These are phyloP conservation scores for Rhynchospora tenuis DNA, from an alignment of 176 grass and related monocot genomes.

Conservation along the genomic window DNA sequence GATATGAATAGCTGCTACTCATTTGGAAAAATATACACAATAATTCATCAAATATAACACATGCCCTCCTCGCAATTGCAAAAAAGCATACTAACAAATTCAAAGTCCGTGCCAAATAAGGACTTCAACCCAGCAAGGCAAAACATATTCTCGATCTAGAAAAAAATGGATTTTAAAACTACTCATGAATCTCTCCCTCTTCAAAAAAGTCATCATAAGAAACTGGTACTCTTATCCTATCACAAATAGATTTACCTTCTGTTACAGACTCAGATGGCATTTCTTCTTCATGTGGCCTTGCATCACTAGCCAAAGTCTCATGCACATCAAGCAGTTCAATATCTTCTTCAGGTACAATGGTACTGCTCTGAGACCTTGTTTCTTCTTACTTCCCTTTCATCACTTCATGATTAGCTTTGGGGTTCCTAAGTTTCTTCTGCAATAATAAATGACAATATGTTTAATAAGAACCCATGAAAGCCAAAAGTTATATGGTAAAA, in stretches of 20 bases:
- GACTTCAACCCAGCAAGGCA: background rate
- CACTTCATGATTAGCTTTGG: slow-evolving; percentile 30
- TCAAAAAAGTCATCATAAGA: slow-evolving; percentile 87
- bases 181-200: slow-evolving; percentile 78
- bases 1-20: background rate
- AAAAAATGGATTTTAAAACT: background rate
- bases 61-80: background rate
- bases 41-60: background rate
- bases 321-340: slow-evolving; percentile 36
- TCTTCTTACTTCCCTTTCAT: slow-evolving; percentile 47
- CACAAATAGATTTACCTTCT: slow-evolving; percentile 43
- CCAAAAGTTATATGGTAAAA: background rate
- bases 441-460: slow-evolving; percentile 25
- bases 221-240: slow-evolving; percentile 77
- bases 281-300: slow-evolving; percentile 7
- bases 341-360: slow-evolving; percentile 34
- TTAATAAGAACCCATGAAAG: background rate
- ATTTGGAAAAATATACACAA: slow-evolving; percentile 15
- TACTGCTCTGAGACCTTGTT: slow-evolving; percentile 46
- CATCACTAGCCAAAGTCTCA: slow-evolving; percentile 33
- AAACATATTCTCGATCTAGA: slow-evolving; percentile 3
- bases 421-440: slow-evolving; percentile 78
- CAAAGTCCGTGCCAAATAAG: background rate
- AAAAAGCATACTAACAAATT: background rate
- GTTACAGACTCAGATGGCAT: slow-evolving; percentile 23